Evolutionary conservation across 2,329 filamentous ascomycete genomes (phyloP).

Genomic region (Xylariomycetidae sp.): DNA sequence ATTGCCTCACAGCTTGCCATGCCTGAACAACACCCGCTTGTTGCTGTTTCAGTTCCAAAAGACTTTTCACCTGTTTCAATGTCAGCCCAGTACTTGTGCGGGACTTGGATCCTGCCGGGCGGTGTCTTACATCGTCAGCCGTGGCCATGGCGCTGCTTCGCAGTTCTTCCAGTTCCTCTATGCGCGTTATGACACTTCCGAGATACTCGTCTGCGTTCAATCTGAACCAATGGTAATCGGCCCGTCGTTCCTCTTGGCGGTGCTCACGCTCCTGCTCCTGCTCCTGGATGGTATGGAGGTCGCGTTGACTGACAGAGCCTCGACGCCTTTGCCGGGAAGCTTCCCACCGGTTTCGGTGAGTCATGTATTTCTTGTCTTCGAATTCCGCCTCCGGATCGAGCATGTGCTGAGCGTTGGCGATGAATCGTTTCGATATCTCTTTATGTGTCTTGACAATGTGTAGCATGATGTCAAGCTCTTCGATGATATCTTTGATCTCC

Average conservation of each 20-base stretch:
- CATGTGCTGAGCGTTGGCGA: constrained; percentile 17
- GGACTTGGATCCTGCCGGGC: background rate
- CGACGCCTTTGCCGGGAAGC: too few relatives aligned
- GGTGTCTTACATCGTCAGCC: constrained; percentile 24
- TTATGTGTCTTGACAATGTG: constrained; percentile 31
- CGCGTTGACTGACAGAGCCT: background rate
- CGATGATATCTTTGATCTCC: constrained; percentile 41
- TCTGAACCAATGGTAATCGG: constrained; percentile 21
- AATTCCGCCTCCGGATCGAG: constrained; percentile 16
- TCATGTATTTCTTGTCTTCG: constrained; percentile 5
- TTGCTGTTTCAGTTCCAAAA: constrained; percentile 39
- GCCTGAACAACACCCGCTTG: constrained; percentile 40
- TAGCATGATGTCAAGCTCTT: constrained; percentile 42
- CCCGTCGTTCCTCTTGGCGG: constrained; percentile 3
- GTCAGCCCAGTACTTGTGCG: constrained; percentile 1
- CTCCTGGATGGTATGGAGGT: background rate
- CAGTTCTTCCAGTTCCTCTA: constrained; percentile 29
- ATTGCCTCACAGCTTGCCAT: constrained; percentile 32
- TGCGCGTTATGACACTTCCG: constrained; percentile 19
- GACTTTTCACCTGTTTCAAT: constrained; percentile 30
- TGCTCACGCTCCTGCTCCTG: background rate
- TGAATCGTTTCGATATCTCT: constrained; percentile 25
- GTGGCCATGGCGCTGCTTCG: constrained; percentile 27
- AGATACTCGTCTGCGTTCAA: constrained; percentile 23
- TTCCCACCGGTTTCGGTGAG: background rate